Base-by-base conservation (phyloP, 1,284 basidiomycete species). In the Moniliophthora roreri region DNA sequence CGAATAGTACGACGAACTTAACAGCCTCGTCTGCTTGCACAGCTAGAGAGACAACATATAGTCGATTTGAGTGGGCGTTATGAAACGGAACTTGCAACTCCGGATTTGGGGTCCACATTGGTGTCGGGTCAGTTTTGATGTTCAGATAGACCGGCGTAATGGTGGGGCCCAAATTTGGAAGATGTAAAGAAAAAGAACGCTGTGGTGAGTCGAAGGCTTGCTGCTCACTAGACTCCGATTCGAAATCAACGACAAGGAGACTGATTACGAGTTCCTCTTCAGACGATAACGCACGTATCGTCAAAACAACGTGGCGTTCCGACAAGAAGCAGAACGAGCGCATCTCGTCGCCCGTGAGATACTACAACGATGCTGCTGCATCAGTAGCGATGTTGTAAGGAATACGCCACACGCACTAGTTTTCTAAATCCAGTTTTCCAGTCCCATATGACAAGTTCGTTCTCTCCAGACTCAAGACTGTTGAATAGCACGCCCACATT, bases 101-200 rank as follows among this genome's bases (percentile, higher is more conserved):
- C 39, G 61, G 52, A 53, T 66, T 61, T 20, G 76, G 73, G 28
- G 56, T 58, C 75, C 78, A 82, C 28, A 57, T 57, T 1, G 80
- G 76, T 9, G 77, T 69, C 16, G 84, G 83, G 60, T 87, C 83
- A n/a, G 78, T 79, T 23, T 78, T 79, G 24, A 87, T 72, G 24
- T 70, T 60, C 42, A 84, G 66, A 35, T 63, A 63, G 48, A 64
- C 58, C 15, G 69, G 62, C 51, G 56, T 61, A 9, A 54, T 47
- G 24, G 56, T 58, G 4, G 53, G 35, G 18, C 57, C 53, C 37
- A 77, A 61, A 1, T 55, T 47, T 3, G 79, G 79, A 56, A 74
- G 75, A 39, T 65, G 59, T 54, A 85, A 78, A 0, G 64, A 66
- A 59, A 71, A 71, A 38, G 63, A 57, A 56, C 71, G 69, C 42